Conservation (phyloP, 805 yeast genomes). For the Saccharomyces kudriavzevii region DNA sequence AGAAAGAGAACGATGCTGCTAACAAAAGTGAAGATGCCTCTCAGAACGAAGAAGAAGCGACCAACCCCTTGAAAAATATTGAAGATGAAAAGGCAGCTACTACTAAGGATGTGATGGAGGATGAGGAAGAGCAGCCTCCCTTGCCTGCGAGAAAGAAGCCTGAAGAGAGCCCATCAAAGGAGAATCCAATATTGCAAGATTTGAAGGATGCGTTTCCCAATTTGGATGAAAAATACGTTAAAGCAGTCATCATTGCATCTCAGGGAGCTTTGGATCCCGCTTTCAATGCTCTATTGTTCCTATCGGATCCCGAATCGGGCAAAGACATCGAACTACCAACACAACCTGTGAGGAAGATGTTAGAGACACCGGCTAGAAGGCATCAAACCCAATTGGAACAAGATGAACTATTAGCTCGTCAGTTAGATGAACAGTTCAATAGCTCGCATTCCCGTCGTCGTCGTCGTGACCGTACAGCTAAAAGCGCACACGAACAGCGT, state of each 20-base stretch:
- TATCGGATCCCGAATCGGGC: constrained; percentile 61
- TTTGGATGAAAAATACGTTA: constrained; percentile 59
- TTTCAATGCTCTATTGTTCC: constrained; percentile 74
- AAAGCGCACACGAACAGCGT: constrained; percentile 23
- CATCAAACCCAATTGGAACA: constrained; percentile 43
- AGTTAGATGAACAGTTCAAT: constrained; percentile 60
- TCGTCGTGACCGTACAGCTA: constrained; percentile 6
- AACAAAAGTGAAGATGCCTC: constrained; percentile 13
- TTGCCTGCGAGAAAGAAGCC: constrained; percentile 19
- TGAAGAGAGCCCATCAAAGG: constrained; percentile 3
- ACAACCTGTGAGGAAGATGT: constrained; percentile 15
- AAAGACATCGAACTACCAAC: constrained; percentile 43
- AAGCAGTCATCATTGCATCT: constrained; percentile 80
- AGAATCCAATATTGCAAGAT: constrained; percentile 35
- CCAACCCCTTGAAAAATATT: constrained; percentile 2
- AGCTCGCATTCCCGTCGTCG: constrained; percentile 7
- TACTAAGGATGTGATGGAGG: constrained; percentile 6
- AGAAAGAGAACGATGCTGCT: constrained; percentile 6
- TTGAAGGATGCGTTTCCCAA: constrained; percentile 82
- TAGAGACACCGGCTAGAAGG: constrained; percentile 22
- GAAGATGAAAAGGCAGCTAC: neutral
- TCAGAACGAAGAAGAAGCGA: constrained; percentile 9
- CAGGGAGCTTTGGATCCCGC: constrained; percentile 76
- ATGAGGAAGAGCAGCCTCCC: constrained; percentile 16
- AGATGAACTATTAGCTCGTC: constrained; percentile 79